A percentile compares a stretch with the other conserved stretches of the same genome.
Evolutionary conservation across 768 basidiomycete genomes (phyloP).

Genomic region (Lentinula edodes): DNA sequence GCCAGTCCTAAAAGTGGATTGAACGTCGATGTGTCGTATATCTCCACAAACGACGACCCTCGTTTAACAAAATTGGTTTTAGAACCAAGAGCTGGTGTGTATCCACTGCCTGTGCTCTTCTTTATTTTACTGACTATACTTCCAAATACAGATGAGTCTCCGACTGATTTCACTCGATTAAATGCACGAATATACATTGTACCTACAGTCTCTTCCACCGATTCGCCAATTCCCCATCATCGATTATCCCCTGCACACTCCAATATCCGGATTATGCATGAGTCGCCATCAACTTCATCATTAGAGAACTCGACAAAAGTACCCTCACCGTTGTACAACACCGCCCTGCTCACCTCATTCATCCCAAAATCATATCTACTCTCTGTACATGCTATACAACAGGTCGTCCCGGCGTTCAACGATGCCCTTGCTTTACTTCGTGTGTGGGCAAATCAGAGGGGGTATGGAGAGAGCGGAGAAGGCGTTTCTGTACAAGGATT

Average conservation of each 20-base stretch:
- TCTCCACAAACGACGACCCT: conserved; percentile 53
- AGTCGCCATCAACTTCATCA: conserved; percentile 9
- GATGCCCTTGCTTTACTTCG: conserved; percentile 78
- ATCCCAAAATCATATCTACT: conserved; percentile 50
- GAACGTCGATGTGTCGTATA: conserved; percentile 55
- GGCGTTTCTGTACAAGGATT: conserved; percentile 63
- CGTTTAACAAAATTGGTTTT: conserved; percentile 64
- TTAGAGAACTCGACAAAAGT: conserved; percentile 19
- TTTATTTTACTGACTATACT: conserved; percentile 13
- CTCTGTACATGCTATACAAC: conserved; percentile 44
- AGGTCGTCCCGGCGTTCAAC: conserved; percentile 55
- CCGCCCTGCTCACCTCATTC: conserved; percentile 51
- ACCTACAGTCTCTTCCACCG: conserved; percentile 48
- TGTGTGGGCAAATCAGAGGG: conserved; percentile 87
- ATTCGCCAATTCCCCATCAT: conserved; percentile 60
- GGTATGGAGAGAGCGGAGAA: conserved; percentile 55
- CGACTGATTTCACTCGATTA: conserved; percentile 58
- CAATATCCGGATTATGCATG: conserved; percentile 49
- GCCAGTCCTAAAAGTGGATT: conserved; percentile 36
- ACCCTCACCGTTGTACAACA: conserved; percentile 80
- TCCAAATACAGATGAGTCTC: conserved; percentile 37
- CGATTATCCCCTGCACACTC: conserved; percentile 71
- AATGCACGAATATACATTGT: conserved; percentile 71
- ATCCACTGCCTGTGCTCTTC: conserved; percentile 16
- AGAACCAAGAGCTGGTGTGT: conserved; percentile 45